A percentile compares a stretch with the other conserved stretches of the same genome.
Conservation (phyloP, 352 stramenopile species). For the Phytopythium montanum region DNA sequence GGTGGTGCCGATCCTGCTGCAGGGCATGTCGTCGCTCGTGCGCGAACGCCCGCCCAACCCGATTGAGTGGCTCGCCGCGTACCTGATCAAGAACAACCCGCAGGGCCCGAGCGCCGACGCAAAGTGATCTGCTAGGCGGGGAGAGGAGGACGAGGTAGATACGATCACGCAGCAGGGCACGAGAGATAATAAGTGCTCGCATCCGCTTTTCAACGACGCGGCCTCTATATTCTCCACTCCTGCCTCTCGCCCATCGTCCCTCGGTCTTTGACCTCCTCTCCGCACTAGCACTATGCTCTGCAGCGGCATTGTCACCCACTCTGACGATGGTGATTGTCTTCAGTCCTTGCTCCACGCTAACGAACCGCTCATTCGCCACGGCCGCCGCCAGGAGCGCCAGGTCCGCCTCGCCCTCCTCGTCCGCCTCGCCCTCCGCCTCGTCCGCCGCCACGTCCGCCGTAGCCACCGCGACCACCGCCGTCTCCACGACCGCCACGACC, state of each 20-base stretch:
- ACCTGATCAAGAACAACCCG: conserved; percentile 97
- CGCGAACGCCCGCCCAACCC: conserved; percentile 97
- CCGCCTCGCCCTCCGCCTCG: conserved; percentile 28
- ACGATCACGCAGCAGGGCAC: no score
- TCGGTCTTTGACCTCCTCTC: background rate
- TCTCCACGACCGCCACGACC: conserved; percentile 27
- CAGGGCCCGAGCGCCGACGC: conserved; percentile 63
- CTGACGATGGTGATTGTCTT: background rate
- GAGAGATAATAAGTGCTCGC: background rate
- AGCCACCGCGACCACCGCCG: conserved; percentile 19
- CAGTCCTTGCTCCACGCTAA: background rate
- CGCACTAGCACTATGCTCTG: background rate
- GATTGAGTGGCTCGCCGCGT: conserved; percentile 95
- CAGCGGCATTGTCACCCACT: background rate
- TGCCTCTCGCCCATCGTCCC: background rate
- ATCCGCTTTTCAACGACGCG: background rate
- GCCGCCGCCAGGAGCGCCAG: conserved; percentile 20
- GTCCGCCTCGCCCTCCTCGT: conserved; percentile 26
- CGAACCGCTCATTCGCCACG: conserved; percentile 20
- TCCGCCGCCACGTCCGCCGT: conserved; percentile 27
- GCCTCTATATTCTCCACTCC: conserved; percentile 4
- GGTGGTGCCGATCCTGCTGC: conserved; percentile 97
- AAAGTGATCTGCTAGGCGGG: conserved; percentile 26
- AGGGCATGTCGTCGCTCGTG: conserved; percentile 97
- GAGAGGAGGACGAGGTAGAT: background rate